phyloP scores from a whole-genome alignment of 495 filamentous ascomycete species.

The Penicillium angulare region DNA sequence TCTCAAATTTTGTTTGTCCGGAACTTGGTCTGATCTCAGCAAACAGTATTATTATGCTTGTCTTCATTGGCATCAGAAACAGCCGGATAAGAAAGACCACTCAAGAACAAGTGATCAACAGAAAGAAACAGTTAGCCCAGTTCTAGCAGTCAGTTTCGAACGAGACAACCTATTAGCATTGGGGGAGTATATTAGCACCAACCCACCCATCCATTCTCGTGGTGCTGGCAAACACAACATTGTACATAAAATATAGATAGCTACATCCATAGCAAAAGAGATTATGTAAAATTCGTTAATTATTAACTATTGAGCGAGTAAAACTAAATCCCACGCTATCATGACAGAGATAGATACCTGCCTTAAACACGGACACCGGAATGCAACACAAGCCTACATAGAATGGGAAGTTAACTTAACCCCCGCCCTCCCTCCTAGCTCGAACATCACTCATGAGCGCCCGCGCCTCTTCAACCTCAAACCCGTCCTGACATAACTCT shows the following conservation, averaged over 20 bases:
- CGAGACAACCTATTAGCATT: conserved; percentile 18
- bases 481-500: conserved; percentile 92
- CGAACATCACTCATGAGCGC: conserved; percentile 87
- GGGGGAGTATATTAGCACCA: conserved; percentile 22
- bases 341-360: conserved; percentile 13
- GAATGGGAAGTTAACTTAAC: conserved; percentile 5
- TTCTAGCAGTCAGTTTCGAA: conserved; percentile 14
- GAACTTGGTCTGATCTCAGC: conserved; percentile 33
- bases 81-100: not conserved
- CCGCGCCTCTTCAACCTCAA: conserved; percentile 98
- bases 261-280: not conserved
- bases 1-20: conserved; percentile 23
- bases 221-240: not conserved
- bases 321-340: conserved; percentile 19
- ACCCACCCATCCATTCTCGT: not conserved
- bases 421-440: conserved; percentile 64
- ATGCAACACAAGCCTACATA: not conserved
- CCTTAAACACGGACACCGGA: conserved; percentile 2
- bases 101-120: not conserved
- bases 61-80: conserved; percentile 24
- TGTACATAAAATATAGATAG: not conserved
- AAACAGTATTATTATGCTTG: conserved; percentile 35
- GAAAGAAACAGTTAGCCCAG: not conserved
- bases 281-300: not conserved
- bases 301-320: conserved; percentile 1